Percentiles rank a stretch among this genome's conserved stretches.
These are phyloP conservation scores for Saccharum officinarum DNA, from an alignment of 176 grass and related monocot species.

Conservation along the genomic window DNA sequence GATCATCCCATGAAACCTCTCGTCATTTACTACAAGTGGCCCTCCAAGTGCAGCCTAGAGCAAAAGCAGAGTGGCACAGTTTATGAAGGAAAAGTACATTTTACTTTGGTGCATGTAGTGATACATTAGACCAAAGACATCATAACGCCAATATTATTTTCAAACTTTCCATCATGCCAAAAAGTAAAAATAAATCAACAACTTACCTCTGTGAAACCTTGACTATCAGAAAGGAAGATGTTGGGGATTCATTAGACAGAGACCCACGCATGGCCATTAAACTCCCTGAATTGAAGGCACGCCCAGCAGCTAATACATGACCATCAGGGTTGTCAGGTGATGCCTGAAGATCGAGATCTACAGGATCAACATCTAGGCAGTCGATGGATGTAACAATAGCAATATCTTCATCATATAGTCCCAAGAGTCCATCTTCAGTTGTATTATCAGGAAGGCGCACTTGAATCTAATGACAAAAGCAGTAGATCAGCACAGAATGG, in stretches of 20 bases:
- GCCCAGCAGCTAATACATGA: not conserved
- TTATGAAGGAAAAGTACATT: slow-evolving; percentile 3
- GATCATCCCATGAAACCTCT: slow-evolving; percentile 9
- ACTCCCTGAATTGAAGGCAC: not conserved
- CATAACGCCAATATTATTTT: not conserved
- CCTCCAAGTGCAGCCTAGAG: slow-evolving; percentile 40
- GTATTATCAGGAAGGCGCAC: slow-evolving; percentile 17
- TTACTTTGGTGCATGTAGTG: not conserved
- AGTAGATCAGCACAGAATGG: not conserved
- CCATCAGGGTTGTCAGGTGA: not conserved
- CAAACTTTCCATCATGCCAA: not conserved
- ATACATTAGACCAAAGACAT: not conserved
- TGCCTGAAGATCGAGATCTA: not conserved
- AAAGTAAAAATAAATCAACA: not conserved
- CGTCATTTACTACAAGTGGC: not conserved
- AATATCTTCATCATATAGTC: slow-evolving; percentile 20
- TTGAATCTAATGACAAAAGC: slow-evolving; percentile 20
- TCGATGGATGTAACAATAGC: not conserved
- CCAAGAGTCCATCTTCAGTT: slow-evolving; percentile 12
- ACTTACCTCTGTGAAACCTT: no score
- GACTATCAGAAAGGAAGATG: no score
- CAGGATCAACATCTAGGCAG: not conserved
- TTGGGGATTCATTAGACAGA: not conserved
- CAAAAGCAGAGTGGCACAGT: not conserved
- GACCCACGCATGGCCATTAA: not conserved